Conservation (phyloP, 176 grass and related monocot species). For the Phoenix dactylifera region DNA sequence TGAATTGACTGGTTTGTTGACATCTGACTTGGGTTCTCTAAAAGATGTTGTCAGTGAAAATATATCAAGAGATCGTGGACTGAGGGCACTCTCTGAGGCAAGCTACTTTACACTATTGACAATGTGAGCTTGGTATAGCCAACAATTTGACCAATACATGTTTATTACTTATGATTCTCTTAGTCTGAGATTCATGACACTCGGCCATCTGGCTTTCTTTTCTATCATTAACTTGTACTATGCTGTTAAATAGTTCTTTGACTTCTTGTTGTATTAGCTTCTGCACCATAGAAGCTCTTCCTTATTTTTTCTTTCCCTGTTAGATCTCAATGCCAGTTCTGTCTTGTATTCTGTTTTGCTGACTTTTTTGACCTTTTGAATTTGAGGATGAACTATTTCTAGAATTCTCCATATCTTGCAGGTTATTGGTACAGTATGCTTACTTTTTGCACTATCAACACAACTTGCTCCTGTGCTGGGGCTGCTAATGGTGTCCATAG, state of each 20-base stretch:
- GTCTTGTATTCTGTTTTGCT: background rate
- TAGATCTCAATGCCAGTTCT: background rate
- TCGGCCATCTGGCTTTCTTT: slow-evolving; percentile 11
- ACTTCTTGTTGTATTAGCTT: background rate
- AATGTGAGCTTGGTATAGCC: slow-evolving; percentile 47
- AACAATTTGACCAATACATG: slow-evolving; percentile 30
- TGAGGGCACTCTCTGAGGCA: slow-evolving; percentile 96
- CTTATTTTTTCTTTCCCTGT: background rate
- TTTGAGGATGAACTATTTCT: background rate
- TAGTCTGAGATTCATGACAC: slow-evolving; percentile 5
- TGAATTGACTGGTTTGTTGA: slow-evolving; percentile 91
- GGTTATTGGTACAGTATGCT: slow-evolving; percentile 83
- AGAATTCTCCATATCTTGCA: slow-evolving; percentile 29
- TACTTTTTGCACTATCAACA: slow-evolving; percentile 84
- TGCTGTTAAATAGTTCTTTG: no score
- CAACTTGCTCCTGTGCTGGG: slow-evolving; percentile 88
- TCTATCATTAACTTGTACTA: background rate
- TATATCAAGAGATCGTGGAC: slow-evolving; percentile 93
- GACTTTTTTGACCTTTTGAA: slow-evolving; percentile 4
- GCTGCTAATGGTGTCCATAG: slow-evolving; percentile 77
- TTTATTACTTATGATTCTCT: slow-evolving; percentile 10
- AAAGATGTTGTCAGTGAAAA: slow-evolving; percentile 87
- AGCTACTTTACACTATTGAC: slow-evolving; percentile 51
- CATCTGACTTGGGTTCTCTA: slow-evolving; percentile 84
- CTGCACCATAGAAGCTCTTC: background rate